Base-by-base conservation (phyloP, 2,329 filamentous ascomycete genomes). In the Chaetomiaceae sp. region DNA sequence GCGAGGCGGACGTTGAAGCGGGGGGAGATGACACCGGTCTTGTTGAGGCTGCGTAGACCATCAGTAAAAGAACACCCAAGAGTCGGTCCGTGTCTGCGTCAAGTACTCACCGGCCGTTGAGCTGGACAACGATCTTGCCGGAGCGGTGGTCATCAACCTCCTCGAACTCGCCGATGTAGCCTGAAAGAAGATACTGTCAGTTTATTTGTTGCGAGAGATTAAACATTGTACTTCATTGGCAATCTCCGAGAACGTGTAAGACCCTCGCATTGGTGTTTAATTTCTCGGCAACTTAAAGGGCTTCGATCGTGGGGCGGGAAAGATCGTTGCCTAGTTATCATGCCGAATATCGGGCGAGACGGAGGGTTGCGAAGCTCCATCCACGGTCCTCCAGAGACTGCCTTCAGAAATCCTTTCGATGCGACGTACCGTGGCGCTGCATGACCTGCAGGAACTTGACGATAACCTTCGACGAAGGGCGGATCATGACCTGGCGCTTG, bases 281-380 rank as follows among this genome's bases (percentile, higher is more conserved):
- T 99, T 76, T 99, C 87, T 95, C 93, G 92, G 89, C 83, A 84
- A 95, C 84, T 97, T 97, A 99, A 97, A 99, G 89, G 91, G 89
- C 92, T 89, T 84, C 86, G 81, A 85, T 86, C 88, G 90, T 74
- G 78, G 72, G 62, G 62, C 61, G 73, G 80, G 69, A 72, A 44
- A 86, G 85, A 92, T 85, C 83, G 83, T 89, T 85, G 86, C 89
- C 92, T 96, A 99, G 93, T 97, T 97, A 97, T 97, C 89, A 96
- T 87, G 86, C 91, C 92, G 93, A 93, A 37, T 38, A 16, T 21
- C 14, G 27, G 45, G 44, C 30, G 43, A 53, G 45, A 65, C 62
- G 62, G 57, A 25, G 23, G n/a, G 20, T 53, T 54, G 54, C 43
- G 53, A 57, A 48, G 50, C 49, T 58, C 52, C 53, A n/a, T 53